Conservation (phyloP, 2,329 filamentous ascomycete genomes). For the Aspergillus calidoustus region DNA sequence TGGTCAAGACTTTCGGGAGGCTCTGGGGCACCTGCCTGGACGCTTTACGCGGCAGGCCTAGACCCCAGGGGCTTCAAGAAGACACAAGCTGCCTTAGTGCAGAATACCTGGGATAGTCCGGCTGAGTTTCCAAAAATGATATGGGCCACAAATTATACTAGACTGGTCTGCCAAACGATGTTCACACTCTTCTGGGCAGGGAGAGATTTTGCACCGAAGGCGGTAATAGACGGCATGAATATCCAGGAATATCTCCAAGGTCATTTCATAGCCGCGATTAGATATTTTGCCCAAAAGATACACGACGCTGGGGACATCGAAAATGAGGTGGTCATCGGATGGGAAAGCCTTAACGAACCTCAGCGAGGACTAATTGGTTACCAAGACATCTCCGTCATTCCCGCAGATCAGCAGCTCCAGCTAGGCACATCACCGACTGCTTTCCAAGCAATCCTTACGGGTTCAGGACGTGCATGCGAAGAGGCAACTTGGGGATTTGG, state of each 20-base stretch:
- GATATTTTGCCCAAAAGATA: conserved; percentile 80
- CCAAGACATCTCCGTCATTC: conserved; percentile 78
- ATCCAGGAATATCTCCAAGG: conserved; percentile 93
- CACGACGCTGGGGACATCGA: conserved; percentile 88
- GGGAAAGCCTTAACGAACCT: conserved; percentile 96
- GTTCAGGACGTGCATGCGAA: conserved; percentile 89
- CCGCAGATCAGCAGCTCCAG: conserved; percentile 84
- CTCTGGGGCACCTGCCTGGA: conserved; percentile 97
- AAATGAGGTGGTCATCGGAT: conserved; percentile 85
- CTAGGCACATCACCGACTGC: conserved; percentile 92
- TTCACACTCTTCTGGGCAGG: conserved; percentile 95
- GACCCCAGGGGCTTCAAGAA: conserved; percentile 83
- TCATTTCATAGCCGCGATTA: conserved; percentile 81
- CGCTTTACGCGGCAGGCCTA: conserved; percentile 88
- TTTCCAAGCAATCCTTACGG: conserved; percentile 90
- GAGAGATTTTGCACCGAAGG: conserved; percentile 90
- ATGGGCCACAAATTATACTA: conserved; percentile 96
- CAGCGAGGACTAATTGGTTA: conserved; percentile 86
- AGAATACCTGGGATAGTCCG: conserved; percentile 88
- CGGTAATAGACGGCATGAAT: conserved; percentile 90
- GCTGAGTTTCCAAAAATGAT: conserved; percentile 96
- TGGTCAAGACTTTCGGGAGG: conserved; percentile 96
- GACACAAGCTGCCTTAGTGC: conserved; percentile 90
- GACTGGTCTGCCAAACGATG: conserved; percentile 84
- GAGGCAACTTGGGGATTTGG: conserved; percentile 94